Percentiles rank a stretch among this genome's conserved stretches.
Conservation (phyloP, 2,329 filamentous ascomycete genomes). For the Escovopsis weberi region DNA sequence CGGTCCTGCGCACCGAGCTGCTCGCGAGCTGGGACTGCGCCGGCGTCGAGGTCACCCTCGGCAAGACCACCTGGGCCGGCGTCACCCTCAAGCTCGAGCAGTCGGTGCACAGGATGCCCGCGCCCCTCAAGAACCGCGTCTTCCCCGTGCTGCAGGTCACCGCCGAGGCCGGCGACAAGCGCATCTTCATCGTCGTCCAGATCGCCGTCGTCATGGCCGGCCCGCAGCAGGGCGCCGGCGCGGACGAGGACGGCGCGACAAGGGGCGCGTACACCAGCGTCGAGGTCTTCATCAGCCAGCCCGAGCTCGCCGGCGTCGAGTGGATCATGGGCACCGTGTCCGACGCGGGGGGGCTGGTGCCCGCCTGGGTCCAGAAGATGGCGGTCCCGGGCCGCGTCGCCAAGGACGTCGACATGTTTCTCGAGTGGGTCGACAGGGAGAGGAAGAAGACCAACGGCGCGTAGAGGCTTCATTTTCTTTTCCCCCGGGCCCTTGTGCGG, state of each 20-base stretch:
- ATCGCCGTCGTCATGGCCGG: constrained; percentile 24
- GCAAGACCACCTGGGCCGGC: constrained; percentile 27
- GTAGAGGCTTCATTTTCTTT: neutral
- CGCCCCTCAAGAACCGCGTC: constrained; percentile 45
- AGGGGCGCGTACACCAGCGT: constrained; percentile 50
- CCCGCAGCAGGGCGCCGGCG: constrained; percentile 2
- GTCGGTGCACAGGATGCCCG: constrained; percentile 49
- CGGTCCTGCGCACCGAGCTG: constrained; percentile 19
- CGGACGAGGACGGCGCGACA: constrained; percentile 29
- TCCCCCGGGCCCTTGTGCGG: neutral
- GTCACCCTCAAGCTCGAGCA: constrained; percentile 42
- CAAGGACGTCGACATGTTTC: constrained; percentile 57
- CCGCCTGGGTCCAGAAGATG: constrained; percentile 49
- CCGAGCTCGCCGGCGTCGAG: constrained; percentile 34
- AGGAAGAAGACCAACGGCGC: constrained; percentile 16
- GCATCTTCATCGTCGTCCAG: constrained; percentile 43
- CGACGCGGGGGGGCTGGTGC: constrained; percentile 53
- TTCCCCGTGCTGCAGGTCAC: constrained; percentile 55
- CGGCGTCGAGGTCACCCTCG: constrained; percentile 24
- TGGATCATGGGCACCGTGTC: constrained; percentile 71
- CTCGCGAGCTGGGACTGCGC: constrained; percentile 31
- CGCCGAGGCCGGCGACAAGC: constrained; percentile 21
- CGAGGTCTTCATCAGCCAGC: constrained; percentile 38
- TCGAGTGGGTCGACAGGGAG: constrained; percentile 43
- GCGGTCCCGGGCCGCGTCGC: constrained; percentile 47